Evolutionary conservation across 345 rosid genomes (phyloP).

Genomic region (Gossypium australe): DNA sequence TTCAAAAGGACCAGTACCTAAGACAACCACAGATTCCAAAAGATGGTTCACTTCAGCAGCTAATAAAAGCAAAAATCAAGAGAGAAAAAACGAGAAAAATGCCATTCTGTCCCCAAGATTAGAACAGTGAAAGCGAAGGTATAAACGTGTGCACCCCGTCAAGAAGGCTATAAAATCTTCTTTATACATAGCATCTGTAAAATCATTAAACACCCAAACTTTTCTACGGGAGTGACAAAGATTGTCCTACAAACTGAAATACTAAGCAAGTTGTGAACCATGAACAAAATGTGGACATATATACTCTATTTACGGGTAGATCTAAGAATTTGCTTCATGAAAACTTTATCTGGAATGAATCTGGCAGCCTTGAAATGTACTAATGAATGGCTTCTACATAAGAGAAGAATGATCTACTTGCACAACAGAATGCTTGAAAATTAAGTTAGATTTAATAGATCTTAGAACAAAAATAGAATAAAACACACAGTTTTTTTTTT

Average conservation of each 20-base stretch:
- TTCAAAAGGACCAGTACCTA: background rate
- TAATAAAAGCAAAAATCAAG: background rate
- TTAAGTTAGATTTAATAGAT: background rate
- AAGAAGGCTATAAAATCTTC: background rate
- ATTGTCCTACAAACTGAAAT: constrained; percentile 1
- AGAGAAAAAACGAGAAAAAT: background rate
- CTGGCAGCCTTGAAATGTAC: background rate
- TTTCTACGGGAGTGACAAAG: background rate
- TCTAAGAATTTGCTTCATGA: background rate
- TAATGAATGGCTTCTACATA: background rate
- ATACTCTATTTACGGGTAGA: background rate
- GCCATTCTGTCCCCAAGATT: background rate
- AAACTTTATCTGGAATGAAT: background rate
- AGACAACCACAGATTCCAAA: background rate
- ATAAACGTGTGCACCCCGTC: background rate
- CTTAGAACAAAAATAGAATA: background rate
- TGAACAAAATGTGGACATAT: background rate
- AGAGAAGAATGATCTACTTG: background rate
- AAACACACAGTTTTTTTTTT: background rate
- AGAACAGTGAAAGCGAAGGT: background rate
- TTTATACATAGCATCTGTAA: background rate
- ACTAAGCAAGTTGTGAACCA: background rate
- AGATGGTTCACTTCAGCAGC: background rate
- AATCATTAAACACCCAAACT: background rate
- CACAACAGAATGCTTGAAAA: background rate